phyloP scores from a whole-genome alignment of 768 basidiomycete genomes.

The Psilocybe tampanensis region DNA sequence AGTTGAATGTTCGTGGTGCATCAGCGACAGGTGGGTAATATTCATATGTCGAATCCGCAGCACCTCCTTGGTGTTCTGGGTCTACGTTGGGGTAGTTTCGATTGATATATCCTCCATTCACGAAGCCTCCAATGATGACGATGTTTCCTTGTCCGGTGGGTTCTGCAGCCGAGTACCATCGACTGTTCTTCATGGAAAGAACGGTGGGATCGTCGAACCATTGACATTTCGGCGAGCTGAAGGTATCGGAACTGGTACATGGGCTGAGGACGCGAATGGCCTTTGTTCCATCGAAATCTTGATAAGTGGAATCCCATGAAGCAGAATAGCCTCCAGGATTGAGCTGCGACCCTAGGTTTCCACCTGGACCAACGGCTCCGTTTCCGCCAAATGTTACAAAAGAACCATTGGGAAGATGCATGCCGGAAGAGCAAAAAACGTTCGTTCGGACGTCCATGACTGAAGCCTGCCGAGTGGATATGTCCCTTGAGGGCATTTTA shows the following conservation, averaged over 20 bases:
- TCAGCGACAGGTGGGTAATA: constrained; percentile 70
- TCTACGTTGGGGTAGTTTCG: constrained; percentile 72
- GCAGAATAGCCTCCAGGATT: constrained; percentile 51
- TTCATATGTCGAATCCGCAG: constrained; percentile 81
- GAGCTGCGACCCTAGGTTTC: constrained; percentile 54
- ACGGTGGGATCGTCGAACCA: constrained; percentile 73
- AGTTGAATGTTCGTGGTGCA: constrained; percentile 55
- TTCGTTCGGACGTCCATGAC: constrained; percentile 78
- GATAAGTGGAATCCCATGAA: constrained; percentile 65
- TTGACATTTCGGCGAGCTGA: constrained; percentile 53
- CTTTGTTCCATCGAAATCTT: constrained; percentile 80
- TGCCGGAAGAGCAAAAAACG: constrained; percentile 83
- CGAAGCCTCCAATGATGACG: constrained; percentile 81
- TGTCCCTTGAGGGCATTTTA: constrained; percentile 48
- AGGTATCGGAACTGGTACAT: constrained; percentile 55
- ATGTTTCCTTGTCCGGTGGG: constrained; percentile 75
- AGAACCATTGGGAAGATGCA: constrained; percentile 81
- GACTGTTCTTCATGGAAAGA: constrained; percentile 66
- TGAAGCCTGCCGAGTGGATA: constrained; percentile 55
- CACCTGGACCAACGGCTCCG: constrained; percentile 72
- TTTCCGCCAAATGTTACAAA: constrained; percentile 80
- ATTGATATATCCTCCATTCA: constrained; percentile 80
- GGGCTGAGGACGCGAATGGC: constrained; percentile 84
- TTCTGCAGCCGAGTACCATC: constrained; percentile 84
- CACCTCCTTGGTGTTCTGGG: constrained; percentile 65